Base-by-base conservation (phyloP, 768 basidiomycete genomes). In the Leccinum disarticulatum region DNA sequence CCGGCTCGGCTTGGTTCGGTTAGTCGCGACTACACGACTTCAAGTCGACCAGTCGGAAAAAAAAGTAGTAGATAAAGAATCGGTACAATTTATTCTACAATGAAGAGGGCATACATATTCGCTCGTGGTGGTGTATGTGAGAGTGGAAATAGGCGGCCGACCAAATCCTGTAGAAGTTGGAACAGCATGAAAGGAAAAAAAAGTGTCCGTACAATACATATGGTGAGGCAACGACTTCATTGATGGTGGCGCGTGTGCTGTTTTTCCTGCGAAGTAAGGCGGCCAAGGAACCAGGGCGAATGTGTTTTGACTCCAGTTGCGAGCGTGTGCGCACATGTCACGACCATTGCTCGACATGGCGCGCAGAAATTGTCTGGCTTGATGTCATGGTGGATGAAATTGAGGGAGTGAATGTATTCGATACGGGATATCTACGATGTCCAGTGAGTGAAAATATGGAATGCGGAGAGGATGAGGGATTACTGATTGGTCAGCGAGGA, bases 321-420 rank as follows among this genome's bases (percentile, higher is more conserved):
- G 50, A 61, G 55, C 57, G 25, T 58, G 43, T 55, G 52, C 59
- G 57, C 57, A 47, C 28, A 52, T 35, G 31, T 54, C 56, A 60
- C 46, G 47, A 59, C 58, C 41, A 46, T 58, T 30, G 15, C 57
- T 63, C 28, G 57, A 61, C 70, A 61, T 60, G 70, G 59, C 66
- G 72, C 68, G 64, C 67, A 63, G 62, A 61, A 51, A 66, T 99
- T 98, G 82, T 98, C 96, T 38, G 97, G 97, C 76, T 99, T 99
- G 85, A 99, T 97, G 73, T 99, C 97, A 64, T 91, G 89, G 67
- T 92, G 95, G 71, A 91, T 91, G 75, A 99, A 98, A 81, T 98
- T 98, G 75, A 95, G 93, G 9, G 95, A 98, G 79, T 99, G 97
- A 70, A 98, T 93, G 80, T 99, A 99, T 73, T 99, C 97, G 72